A percentile compares a stretch with the other conserved stretches of the same genome.
Evolutionary conservation across 1,284 basidiomycete genomes (phyloP).

Genomic region (Phenoliferia sp.): DNA sequence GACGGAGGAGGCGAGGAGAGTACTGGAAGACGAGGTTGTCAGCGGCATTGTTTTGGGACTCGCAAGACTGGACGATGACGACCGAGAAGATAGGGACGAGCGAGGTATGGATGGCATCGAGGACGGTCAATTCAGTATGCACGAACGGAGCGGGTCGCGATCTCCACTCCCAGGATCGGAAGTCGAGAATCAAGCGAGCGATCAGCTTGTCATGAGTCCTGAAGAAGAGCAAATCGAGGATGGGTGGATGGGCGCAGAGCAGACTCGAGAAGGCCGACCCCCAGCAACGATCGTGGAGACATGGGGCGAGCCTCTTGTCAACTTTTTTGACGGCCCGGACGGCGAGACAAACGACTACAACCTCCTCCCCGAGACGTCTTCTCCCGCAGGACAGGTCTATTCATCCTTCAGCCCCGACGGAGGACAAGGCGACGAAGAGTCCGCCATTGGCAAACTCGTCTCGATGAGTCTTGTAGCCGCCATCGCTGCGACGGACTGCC

Average conservation of each 20-base stretch:
- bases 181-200: neutral
- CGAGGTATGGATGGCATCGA: neutral
- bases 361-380: neutral
- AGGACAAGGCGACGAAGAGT: constrained; percentile 51
- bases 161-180: neutral
- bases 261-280: neutral
- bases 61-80: constrained; percentile 61
- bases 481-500: constrained; percentile 51
- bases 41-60: constrained; percentile 82
- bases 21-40: constrained; percentile 74
- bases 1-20: constrained; percentile 40
- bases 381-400: constrained; percentile 12
- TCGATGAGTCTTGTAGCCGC: constrained; percentile 91
- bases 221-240: constrained; percentile 23
- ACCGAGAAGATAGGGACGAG: constrained; percentile 4
- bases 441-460: constrained; percentile 77
- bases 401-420: constrained; percentile 27
- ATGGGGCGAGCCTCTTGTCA: constrained; percentile 9
- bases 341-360: neutral
- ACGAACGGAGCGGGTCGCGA: neutral
- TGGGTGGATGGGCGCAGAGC: constrained; percentile 9
- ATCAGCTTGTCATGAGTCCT: constrained; percentile 13
- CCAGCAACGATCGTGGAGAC: neutral
- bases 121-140: neutral
- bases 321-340: neutral